Percentiles rank a stretch among this genome's conserved stretches.
Evolutionary conservation across 2,329 filamentous ascomycete genomes (phyloP).

Genomic region (Ophiocordyceps australis): DNA sequence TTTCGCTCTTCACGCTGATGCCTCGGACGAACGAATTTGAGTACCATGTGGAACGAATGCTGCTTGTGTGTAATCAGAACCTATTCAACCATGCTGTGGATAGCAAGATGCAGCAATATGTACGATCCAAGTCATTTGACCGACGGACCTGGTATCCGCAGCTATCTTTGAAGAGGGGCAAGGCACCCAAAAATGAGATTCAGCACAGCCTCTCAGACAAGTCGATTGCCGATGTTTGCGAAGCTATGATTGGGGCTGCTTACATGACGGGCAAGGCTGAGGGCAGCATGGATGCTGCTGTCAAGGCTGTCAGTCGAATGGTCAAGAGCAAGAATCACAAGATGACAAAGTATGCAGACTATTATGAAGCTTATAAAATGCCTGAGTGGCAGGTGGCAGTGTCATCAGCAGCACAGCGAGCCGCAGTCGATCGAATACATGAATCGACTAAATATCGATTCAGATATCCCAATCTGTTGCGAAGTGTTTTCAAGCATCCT

Average conservation of each 20-base stretch:
- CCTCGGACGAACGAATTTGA: slow-evolving; percentile 69
- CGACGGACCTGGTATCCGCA: slow-evolving; percentile 80
- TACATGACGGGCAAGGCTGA: slow-evolving; percentile 29
- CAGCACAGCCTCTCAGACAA: slow-evolving; percentile 68
- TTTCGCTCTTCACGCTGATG: slow-evolving; percentile 62
- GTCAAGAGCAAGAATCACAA: slow-evolving; percentile 52
- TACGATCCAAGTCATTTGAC: slow-evolving; percentile 70
- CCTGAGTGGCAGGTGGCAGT: slow-evolving; percentile 52
- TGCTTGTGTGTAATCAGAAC: slow-evolving; percentile 80
- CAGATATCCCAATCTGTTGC: slow-evolving; percentile 53
- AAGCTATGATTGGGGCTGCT: slow-evolving; percentile 82
- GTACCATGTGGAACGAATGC: slow-evolving; percentile 82
- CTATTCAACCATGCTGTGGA: slow-evolving; percentile 61
- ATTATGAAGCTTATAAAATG: slow-evolving; percentile 47
- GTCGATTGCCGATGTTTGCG: slow-evolving; percentile 83
- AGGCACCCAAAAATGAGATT: slow-evolving; percentile 25
- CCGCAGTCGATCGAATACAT: slow-evolving; percentile 48
- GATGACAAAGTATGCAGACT: slow-evolving; percentile 54
- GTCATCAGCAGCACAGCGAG: slow-evolving; percentile 46
- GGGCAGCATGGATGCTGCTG: slow-evolving; percentile 34
- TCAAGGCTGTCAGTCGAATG: slow-evolving; percentile 47
- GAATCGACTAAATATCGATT: slow-evolving; percentile 44
- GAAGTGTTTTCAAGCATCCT: slow-evolving; percentile 76
- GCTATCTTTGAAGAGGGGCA: slow-evolving; percentile 56
- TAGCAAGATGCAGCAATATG: slow-evolving; percentile 49